phyloP scores from a whole-genome alignment of 768 basidiomycete species.

The Kockovaella imperatae region DNA sequence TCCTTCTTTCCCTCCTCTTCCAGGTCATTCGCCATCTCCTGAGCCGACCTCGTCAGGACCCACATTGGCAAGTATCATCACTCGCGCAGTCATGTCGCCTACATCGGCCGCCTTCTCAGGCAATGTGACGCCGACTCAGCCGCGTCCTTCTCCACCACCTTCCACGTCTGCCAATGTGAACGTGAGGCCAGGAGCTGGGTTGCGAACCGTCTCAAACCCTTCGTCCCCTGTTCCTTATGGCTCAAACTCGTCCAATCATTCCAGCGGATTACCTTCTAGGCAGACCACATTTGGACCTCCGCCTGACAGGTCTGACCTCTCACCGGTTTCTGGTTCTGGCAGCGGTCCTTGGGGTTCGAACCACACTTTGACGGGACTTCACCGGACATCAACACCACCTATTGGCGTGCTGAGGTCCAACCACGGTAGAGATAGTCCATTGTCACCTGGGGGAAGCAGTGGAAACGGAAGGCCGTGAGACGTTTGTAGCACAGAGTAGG shows the following conservation, averaged over 20 bases:
- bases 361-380: too few species aligned
- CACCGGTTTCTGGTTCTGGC: too few species aligned
- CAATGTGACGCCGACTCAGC: background rate
- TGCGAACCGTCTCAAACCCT: too few species aligned
- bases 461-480: too few species aligned
- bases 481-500: too few species aligned
- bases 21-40: slow-evolving; percentile 7
- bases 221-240: background rate
- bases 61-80: slow-evolving; percentile 41
- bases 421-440: too few species aligned
- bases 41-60: slow-evolving; percentile 17
- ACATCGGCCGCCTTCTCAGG: slow-evolving; percentile 21
- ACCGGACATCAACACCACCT: too few species aligned
- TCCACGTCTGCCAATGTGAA: slow-evolving; percentile 2
- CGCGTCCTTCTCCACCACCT: background rate
- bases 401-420: too few species aligned
- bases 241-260: background rate
- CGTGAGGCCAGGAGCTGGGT: too few species aligned
- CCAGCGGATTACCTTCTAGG: background rate
- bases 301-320: too few species aligned
- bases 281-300: slow-evolving; percentile 10
- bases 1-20: slow-evolving; percentile 42
- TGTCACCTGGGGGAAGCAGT: too few species aligned
- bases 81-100: slow-evolving; percentile 39
- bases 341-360: too few species aligned